Base-by-base conservation (phyloP, 148 eudicot genomes). In the Bassia scoparia region DNA sequence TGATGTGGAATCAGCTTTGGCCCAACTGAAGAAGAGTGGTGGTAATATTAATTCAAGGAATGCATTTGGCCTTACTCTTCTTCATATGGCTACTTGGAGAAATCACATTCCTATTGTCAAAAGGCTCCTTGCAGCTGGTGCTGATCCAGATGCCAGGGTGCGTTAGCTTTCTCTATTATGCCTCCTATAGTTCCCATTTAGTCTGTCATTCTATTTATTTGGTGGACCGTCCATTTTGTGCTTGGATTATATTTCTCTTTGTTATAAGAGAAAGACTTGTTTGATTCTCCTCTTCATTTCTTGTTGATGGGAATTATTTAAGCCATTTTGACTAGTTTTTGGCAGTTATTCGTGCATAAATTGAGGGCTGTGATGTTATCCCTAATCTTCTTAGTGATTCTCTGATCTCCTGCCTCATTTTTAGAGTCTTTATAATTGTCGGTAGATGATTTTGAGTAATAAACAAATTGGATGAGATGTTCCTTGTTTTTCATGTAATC, bases 41-140 rank as follows among this genome's bases (percentile, higher is more conserved):
- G 94, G 94, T 61, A 91, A 87, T 76, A 80, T 96, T 68, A 92
- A 96, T 75, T 79, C 84, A 27, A 86, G 97, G 85, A 89, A 96
- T 71, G 68, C 76, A 27, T 88, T 86, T 83, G 97, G 99, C 68
- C 87, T 92, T 46, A 90, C 99, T 37, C 90, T 90, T 71, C 89
- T 96, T 66, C 97, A 96, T 76, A 85, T 96, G 81, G 99, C 99
- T 67, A 86, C 93, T 52, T 96, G 99, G 99, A 96, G 99, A 77
- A 96, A 96, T 81, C 96, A 96, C 80, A 78, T 88, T 66, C 96
- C 99, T 56, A 80, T 91, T 73, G 90, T 96, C 27, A 92, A 81
- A 76, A 86, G 99, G 83, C 90, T 96, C 66, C 92, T 92, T 74
- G 90, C 84, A 48, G 99, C 99, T 79, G 99, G 96, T 74, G 99